Percentiles rank a stretch among this genome's conserved stretches.
These are phyloP conservation scores for Medicago lupulina DNA, from an alignment of 306 rosid species.

Conservation along the genomic window DNA sequence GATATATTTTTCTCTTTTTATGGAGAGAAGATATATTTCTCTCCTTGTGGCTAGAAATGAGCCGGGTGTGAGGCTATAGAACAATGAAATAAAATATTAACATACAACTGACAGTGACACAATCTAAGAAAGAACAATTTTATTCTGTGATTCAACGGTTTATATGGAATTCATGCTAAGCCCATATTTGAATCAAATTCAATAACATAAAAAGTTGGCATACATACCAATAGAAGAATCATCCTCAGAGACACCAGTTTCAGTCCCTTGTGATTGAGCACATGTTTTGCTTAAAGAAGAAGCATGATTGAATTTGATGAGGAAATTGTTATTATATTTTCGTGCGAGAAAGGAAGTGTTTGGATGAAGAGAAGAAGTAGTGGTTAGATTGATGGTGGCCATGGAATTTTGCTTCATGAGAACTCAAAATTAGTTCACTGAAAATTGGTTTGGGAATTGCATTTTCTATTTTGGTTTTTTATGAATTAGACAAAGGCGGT, in stretches of 20 bases:
- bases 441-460: slow-evolving; percentile 8
- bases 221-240: slow-evolving; percentile 60
- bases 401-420: slow-evolving; percentile 46
- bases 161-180: slow-evolving; percentile 3
- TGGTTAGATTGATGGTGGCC: slow-evolving; percentile 66
- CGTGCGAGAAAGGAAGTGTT: slow-evolving; percentile 46
- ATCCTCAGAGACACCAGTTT: slow-evolving; percentile 56
- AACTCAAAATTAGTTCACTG: not conserved
- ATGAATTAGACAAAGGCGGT: slow-evolving; percentile 16
- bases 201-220: not conserved
- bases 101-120: not conserved
- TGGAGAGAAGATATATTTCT: too few relatives aligned
- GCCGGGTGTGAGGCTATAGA: too few relatives aligned
- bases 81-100: not conserved
- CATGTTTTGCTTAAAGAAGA: slow-evolving; percentile 51
- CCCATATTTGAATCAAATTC: not conserved
- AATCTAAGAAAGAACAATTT: not conserved
- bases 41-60: too few relatives aligned
- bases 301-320: slow-evolving; percentile 45
- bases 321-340: slow-evolving; percentile 46
- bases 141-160: not conserved
- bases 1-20: too few relatives aligned
- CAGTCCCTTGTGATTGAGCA: slow-evolving; percentile 69
- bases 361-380: slow-evolving; percentile 59
- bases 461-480: not conserved